phyloP scores from a whole-genome alignment of 176 grass and related monocot species.

The Lolium perenne region DNA sequence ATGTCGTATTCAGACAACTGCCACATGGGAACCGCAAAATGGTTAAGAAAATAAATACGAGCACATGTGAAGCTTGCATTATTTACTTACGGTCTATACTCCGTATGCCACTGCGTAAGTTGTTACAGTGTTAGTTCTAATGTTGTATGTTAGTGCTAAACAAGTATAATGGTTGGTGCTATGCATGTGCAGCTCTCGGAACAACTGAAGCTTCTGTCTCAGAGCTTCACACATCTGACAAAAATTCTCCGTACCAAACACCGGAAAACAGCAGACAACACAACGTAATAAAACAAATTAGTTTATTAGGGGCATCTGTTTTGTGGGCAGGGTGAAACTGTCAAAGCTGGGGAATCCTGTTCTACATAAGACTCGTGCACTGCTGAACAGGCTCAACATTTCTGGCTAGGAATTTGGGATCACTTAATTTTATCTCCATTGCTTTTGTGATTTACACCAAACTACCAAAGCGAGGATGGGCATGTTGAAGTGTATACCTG shows the following conservation, averaged over 20 bases:
- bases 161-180: neutral
- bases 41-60: neutral
- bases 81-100: neutral
- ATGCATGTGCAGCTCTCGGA: neutral
- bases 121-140: neutral
- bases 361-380: neutral
- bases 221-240: conserved; percentile 15
- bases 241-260: conserved; percentile 35
- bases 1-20: conserved; percentile 28
- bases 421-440: neutral
- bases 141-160: neutral
- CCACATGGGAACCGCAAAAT: neutral
- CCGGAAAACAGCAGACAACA: conserved; percentile 13
- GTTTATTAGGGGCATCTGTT: neutral
- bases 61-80: neutral
- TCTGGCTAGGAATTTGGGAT: neutral
- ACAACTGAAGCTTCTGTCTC: conserved; percentile 8
- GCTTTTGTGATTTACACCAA: conserved; percentile 27
- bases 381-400: neutral
- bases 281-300: neutral
- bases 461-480: conserved; percentile 14
- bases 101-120: neutral
- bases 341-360: conserved; percentile 15
- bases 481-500: too few species aligned
- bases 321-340: conserved; percentile 4